A percentile compares a stretch with the other conserved stretches of the same genome.
phyloP scores from a whole-genome alignment of 805 yeast genomes.

The Maudiozyma barnettii region DNA sequence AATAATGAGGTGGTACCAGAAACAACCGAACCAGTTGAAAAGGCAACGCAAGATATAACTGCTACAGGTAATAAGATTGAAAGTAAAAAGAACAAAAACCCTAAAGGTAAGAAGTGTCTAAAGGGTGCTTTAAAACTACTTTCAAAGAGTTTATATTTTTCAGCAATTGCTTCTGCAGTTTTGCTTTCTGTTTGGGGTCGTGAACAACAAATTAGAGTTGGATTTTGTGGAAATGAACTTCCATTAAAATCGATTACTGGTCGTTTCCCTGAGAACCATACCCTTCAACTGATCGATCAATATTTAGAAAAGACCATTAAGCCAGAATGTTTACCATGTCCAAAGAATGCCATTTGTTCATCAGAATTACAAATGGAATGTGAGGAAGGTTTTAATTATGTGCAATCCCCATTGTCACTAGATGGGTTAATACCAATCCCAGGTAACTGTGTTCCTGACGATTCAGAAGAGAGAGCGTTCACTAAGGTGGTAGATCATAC shows the following conservation, averaged over 20 bases:
- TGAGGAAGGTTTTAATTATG: slow-evolving; percentile 49
- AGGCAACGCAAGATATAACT: background rate
- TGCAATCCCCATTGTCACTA: slow-evolving; percentile 21
- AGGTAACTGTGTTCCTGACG: slow-evolving; percentile 63
- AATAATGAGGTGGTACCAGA: too few species aligned
- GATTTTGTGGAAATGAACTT: slow-evolving; percentile 51
- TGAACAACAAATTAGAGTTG: slow-evolving; percentile 50
- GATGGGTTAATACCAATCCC: slow-evolving; percentile 50
- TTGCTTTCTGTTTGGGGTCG: slow-evolving; percentile 48
- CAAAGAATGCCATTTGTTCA: slow-evolving; percentile 65
- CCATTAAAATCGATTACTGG: slow-evolving; percentile 2
- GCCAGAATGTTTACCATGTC: slow-evolving; percentile 69
- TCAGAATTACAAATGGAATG: slow-evolving; percentile 51
- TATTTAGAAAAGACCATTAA: slow-evolving; percentile 34
- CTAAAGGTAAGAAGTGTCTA: background rate
- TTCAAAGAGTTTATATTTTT: background rate
- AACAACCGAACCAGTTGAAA: background rate
- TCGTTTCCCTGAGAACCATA: background rate
- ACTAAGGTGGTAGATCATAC: slow-evolving; percentile 54
- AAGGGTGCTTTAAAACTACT: background rate
- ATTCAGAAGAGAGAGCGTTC: slow-evolving; percentile 52
- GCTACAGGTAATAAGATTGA: background rate
- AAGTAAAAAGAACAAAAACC: background rate
- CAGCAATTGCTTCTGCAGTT: slow-evolving; percentile 23
- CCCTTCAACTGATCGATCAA: background rate